phyloP scores from a whole-genome alignment of 1,139 yeast genomes.

The Pneumocystis wakefieldiae region DNA sequence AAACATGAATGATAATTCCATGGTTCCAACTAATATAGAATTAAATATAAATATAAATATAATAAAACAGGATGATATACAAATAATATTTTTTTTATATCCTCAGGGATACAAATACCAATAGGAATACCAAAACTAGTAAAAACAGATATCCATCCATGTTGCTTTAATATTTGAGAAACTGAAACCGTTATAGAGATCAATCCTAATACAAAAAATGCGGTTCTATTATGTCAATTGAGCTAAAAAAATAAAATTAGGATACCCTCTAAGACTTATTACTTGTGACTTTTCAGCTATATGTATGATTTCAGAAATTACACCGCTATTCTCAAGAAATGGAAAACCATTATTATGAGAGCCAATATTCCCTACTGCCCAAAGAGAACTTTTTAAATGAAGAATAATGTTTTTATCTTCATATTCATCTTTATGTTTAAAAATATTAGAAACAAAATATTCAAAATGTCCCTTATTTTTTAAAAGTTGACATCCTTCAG shows the following conservation, averaged over 20 bases:
- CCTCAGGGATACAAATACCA: slow-evolving; percentile 30
- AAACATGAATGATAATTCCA: background rate
- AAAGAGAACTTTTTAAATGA: slow-evolving; percentile 58
- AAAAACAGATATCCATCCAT: slow-evolving; percentile 54
- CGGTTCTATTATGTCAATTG: slow-evolving; percentile 38
- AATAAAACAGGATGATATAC: background rate
- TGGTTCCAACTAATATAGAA: background rate
- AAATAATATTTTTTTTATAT: slow-evolving; percentile 14
- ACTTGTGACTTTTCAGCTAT: slow-evolving; percentile 41
- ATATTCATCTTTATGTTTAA: slow-evolving; percentile 23
- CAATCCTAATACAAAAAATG: slow-evolving; percentile 65
- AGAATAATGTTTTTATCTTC: slow-evolving; percentile 21
- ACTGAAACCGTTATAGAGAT: slow-evolving; percentile 65
- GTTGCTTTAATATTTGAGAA: slow-evolving; percentile 68
- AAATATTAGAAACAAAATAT: slow-evolving; percentile 29
- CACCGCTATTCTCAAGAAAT: slow-evolving; percentile 45
- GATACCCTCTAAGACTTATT: slow-evolving; percentile 34
- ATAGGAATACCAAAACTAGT: slow-evolving; percentile 39
- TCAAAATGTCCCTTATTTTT: slow-evolving; percentile 35
- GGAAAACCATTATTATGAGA: slow-evolving; percentile 29
- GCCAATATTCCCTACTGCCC: slow-evolving; percentile 81
- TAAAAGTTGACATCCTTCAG: slow-evolving; percentile 52
- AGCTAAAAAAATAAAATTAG: background rate
- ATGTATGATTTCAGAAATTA: slow-evolving; percentile 40
- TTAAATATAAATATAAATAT: background rate